Evolutionary conservation across 2,329 filamentous ascomycete species (phyloP).

Genomic region (Phaeosphaeria sp.): DNA sequence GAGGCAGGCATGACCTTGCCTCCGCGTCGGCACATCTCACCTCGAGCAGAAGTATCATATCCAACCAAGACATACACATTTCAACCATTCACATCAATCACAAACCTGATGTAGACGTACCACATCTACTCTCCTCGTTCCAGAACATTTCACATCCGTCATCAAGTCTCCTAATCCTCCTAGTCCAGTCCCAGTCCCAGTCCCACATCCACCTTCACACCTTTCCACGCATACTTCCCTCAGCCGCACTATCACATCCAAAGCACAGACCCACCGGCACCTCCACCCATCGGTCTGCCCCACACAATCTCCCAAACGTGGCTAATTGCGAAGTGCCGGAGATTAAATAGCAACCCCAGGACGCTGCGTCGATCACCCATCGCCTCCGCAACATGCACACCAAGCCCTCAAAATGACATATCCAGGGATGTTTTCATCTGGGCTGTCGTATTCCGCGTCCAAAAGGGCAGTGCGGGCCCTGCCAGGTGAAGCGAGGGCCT

Average conservation of each 20-base stretch:
- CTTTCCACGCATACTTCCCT: neutral
- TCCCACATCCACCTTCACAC: conserved; percentile 9
- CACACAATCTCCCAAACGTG: conserved; percentile 8
- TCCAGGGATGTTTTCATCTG: neutral
- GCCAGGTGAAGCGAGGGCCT: too few species aligned
- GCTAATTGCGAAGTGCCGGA: conserved; percentile 16
- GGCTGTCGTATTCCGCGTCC: neutral
- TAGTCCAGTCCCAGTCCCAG: neutral
- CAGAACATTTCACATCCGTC: conserved; percentile 26
- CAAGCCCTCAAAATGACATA: neutral
- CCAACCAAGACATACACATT: neutral
- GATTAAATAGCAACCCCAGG: conserved; percentile 2
- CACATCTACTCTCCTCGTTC: neutral
- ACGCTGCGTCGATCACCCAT: conserved; percentile 8
- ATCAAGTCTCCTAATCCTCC: conserved; percentile 21
- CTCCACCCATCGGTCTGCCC: conserved; percentile 6
- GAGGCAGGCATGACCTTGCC: conserved; percentile 1
- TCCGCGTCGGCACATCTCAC: conserved; percentile 6
- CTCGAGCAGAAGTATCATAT: neutral
- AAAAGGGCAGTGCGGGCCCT: neutral
- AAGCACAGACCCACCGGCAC: conserved; percentile 4
- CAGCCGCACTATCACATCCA: conserved; percentile 13
- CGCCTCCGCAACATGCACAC: conserved; percentile 7
- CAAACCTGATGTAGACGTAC: conserved; percentile 4
- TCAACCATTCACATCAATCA: neutral